phyloP scores from a whole-genome alignment of 2,329 filamentous ascomycete genomes.

The Hymenotorrendiella dingleyae region DNA sequence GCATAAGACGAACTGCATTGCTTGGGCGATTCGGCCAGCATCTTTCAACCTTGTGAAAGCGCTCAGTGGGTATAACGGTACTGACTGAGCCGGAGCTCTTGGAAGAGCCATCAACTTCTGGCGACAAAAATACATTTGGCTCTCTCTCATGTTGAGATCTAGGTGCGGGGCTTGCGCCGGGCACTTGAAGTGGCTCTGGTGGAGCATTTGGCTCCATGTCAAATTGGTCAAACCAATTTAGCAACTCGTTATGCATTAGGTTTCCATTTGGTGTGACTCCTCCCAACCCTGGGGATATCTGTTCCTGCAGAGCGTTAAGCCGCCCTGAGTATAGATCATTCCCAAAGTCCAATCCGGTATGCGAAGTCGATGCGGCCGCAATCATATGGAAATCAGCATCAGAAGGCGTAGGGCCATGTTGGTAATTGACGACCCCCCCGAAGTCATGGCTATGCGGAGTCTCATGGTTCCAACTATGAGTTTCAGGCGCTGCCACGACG shows the following conservation, averaged over 20 bases:
- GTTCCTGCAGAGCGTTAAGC: constrained; percentile 14
- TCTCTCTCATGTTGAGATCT: constrained; percentile 3
- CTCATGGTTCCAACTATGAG: constrained; percentile 15
- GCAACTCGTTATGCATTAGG: constrained; percentile 19
- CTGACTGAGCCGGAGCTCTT: constrained; percentile 15
- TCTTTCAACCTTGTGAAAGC: constrained; percentile 36
- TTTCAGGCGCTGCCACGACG: constrained; percentile 9
- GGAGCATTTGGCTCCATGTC: constrained; percentile 18
- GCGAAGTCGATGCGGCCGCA: constrained; percentile 10
- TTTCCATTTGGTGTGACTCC: constrained; percentile 14
- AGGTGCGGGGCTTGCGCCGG: constrained; percentile 5
- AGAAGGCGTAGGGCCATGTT: constrained; percentile 9
- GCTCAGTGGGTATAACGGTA: constrained; percentile 32
- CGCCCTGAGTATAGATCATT: constrained; percentile 15
- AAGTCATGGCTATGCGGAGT: constrained; percentile 10
- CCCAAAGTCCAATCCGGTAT: constrained; percentile 13
- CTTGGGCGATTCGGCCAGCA: constrained; percentile 37
- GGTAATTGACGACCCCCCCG: constrained; percentile 13
- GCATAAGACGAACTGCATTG: constrained; percentile 35
- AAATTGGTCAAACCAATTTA: constrained; percentile 24
- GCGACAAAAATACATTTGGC: constrained; percentile 6
- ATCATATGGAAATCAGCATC: constrained; percentile 16
- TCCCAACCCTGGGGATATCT: constrained; percentile 17
- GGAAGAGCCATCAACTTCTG: constrained; percentile 12
- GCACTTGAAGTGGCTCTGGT: constrained; percentile 8